Evolutionary conservation across 2,329 filamentous ascomycete genomes (phyloP), one percentile per base, ranked within the genome.

Genomic region (Alternaria burnsii): DNA sequence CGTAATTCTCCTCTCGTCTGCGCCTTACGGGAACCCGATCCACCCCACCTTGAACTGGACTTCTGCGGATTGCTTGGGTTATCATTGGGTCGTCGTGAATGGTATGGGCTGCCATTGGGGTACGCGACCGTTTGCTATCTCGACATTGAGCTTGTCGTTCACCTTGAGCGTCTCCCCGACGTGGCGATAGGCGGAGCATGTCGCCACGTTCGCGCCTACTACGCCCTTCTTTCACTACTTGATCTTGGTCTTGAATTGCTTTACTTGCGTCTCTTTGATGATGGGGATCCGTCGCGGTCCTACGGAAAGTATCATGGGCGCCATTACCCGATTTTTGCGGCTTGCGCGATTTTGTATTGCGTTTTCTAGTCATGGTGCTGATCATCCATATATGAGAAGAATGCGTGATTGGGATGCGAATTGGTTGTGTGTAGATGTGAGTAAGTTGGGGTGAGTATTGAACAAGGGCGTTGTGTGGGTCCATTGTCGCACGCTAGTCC

Each of bases 381-480:
- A 24, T 47, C 1, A 8, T 52, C 14, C 7, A 24, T 32, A 24
- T 26, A 18, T n/a, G 20, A 41, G 5, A 52, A 34, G 1, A 42
- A 32, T 24, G 3, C 14, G 41, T n/a, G 43, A 22, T 48, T 50
- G 41, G n/a, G 24, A 32, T 46, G 14, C 16, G 8, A 20, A 4
- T 20, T 38, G 30, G 36, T 47, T 18, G 41, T 34, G 52, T 47
- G 22, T 32, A 50, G 41, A 41, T 12, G 5, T 20, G 41, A 32
- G 20, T 44, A 28, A n/a, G 24, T 30, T 3, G 14, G 34, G 10
- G 18, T 20, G n/a, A 32, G 43, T 48, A 24, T 24, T 24, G 44
- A 30, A 58, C 55, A 57, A 58, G 44, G 47, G 40, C 22, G 3
- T 52, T 58, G 55, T 58, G 55, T 52, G 55, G 55, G 55, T 44